phyloP scores from a whole-genome alignment of 495 filamentous ascomycete genomes.

The Terfezia boudieri region DNA sequence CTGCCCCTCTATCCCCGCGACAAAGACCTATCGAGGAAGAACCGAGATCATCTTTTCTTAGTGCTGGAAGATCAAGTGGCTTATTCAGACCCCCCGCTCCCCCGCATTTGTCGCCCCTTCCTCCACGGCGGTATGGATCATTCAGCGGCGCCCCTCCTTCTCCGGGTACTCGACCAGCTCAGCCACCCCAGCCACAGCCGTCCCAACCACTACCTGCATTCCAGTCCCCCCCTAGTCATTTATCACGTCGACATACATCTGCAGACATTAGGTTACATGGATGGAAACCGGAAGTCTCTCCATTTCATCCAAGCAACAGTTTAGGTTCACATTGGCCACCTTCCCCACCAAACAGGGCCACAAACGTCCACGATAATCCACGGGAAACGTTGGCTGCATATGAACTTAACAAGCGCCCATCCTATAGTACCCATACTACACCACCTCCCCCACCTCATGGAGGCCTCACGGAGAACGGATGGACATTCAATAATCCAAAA shows the following conservation, averaged over 20 bases:
- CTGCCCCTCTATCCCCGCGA: constrained; percentile 73
- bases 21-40: constrained; percentile 72
- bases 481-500: constrained; percentile 31
- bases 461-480: constrained; percentile 30
- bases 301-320: constrained; percentile 29
- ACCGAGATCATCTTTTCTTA: constrained; percentile 43
- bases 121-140: not conserved
- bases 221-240: constrained; percentile 48
- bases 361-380: constrained; percentile 12
- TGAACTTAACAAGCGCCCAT: constrained; percentile 20
- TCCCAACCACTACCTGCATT: constrained; percentile 58
- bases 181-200: constrained; percentile 39
- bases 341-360: constrained; percentile 33
- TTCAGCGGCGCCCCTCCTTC: not conserved
- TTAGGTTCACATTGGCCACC: constrained; percentile 54
- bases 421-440: constrained; percentile 14
- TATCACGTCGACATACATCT: constrained; percentile 76
- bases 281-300: constrained; percentile 56
- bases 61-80: constrained; percentile 45
- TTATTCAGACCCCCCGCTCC: constrained; percentile 43
- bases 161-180: constrained; percentile 17
- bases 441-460: constrained; percentile 12
- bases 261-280: constrained; percentile 83
- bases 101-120: constrained; percentile 40
- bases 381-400: constrained; percentile 21